Base-by-base conservation (phyloP, 2,329 filamentous ascomycete genomes). In the Cladophialophora chaetospira region DNA sequence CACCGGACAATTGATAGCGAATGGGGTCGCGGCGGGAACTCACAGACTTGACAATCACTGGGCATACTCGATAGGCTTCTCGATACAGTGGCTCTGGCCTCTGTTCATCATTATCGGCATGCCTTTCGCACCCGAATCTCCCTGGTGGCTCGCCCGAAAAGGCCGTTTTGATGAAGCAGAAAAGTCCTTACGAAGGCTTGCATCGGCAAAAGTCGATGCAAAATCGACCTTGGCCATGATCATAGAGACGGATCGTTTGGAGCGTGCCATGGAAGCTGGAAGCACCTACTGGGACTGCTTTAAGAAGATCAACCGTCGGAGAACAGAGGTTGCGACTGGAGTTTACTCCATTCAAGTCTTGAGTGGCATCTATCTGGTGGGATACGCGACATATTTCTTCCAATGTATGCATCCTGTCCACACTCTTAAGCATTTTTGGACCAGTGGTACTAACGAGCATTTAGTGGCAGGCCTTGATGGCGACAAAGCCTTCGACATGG, bases 341-440 rank as follows among this genome's bases (percentile, higher is more conserved):
- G 75, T 77, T 15, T 79, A 75, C 58, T 66, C 70, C 31, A 75
- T 74, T 44, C 75, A 79, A 53, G 71, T 75, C 40, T 64, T 77
- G 4, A 72, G 69, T 8, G 75, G 74, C 1, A 72, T 75, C 35
- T 66, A 73, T 67, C 70, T 78, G 29, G 72, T 77, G 5, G 74
- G 74, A 28, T 77, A 76, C 63, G 71, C 72, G 8, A 77, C 73
- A 1, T 79, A 79, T 63, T 80, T 79, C 70, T 79, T 80, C 66
- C 65, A 75, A 38, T 72, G 82, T 59, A 44, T 11, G 5, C 15
- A 13, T 17, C 4, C 5, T 13, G 29, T n/a, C 23, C 25, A 31
- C n/a, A 10, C 17, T 5, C 19, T 5, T 19, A n/a, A n/a, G n/a
- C n/a, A n/a, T n/a, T n/a, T n/a, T n/a, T n/a, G n/a, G n/a, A n/a